These are phyloP conservation scores for Neofusicoccum parvum DNA, from an alignment of 2,329 filamentous ascomycete species.

Conservation along the genomic window DNA sequence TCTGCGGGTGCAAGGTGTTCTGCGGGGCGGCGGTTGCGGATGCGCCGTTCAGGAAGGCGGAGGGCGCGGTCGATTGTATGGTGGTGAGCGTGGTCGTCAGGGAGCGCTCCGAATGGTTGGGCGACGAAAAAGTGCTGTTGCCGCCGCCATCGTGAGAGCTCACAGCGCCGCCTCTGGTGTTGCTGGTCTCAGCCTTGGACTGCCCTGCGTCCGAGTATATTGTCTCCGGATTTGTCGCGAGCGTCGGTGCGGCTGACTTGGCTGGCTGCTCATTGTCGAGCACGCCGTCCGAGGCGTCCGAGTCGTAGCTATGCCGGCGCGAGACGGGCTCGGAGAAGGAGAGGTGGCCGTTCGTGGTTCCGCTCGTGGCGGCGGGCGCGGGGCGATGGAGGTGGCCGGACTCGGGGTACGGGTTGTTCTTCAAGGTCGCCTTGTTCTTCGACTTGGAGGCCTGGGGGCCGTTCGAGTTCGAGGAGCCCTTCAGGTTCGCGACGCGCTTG, in stretches of 20 bases:
- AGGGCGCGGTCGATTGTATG: conserved; percentile 73
- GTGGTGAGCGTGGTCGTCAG: conserved; percentile 83
- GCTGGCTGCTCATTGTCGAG: conserved; percentile 55
- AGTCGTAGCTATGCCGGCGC: conserved; percentile 56
- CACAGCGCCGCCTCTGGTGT: conserved; percentile 60
- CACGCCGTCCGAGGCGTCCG: conserved; percentile 52
- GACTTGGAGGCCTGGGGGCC: conserved; percentile 47
- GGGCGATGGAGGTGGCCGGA: conserved; percentile 65
- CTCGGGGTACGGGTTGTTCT: conserved; percentile 91
- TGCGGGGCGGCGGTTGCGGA: conserved; percentile 31
- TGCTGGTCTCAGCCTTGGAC: conserved; percentile 79
- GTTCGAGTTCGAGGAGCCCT: conserved; percentile 64
- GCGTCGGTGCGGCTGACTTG: conserved; percentile 75
- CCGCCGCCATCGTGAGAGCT: conserved; percentile 65
- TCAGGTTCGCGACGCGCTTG: conserved; percentile 88
- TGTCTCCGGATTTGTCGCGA: conserved; percentile 81
- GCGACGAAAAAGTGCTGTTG: conserved; percentile 76
- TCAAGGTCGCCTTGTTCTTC: conserved; percentile 55
- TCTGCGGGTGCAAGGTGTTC: conserved; percentile 34
- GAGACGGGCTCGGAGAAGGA: conserved; percentile 54
- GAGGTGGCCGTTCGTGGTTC: conserved; percentile 43
- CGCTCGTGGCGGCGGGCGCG: conserved; percentile 52
- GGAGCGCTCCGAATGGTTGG: conserved; percentile 77
- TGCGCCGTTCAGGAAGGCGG: conserved; percentile 47
- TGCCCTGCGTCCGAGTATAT: conserved; percentile 73